Evolutionary conservation across 805 yeast species (phyloP), one percentile per base, ranked within the genome.

Genomic region (Metschnikowia continentalis): DNA sequence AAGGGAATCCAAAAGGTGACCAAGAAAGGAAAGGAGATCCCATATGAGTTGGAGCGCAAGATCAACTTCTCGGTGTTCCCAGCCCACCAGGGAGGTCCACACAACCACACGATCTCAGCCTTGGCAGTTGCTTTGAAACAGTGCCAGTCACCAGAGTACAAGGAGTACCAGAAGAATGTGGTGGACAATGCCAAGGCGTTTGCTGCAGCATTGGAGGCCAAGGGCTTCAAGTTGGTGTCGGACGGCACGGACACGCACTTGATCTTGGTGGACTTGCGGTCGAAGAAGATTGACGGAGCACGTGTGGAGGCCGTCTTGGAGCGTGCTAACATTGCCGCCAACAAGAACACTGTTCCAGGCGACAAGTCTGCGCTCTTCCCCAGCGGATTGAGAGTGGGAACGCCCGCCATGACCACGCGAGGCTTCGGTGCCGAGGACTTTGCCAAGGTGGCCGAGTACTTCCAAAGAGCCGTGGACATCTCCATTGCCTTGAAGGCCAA

Each of bases 1-100:
- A 89, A 88, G 76, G 98, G 98, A 61, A 82, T 89, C 52, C 84
- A 96, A 75, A 81, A 84, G 59, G 82, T 83, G 58, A 84, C 84
- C 63, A 89, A 88, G 78, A 82, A 83, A 60, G 97, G 97, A 59
- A 88, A 88, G 70, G 91, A 89, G 72, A 76, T 86, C 50, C 74
- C 79, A 47, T 91, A 90, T 69, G 97, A 92, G 63, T 81, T 92
- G 65, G 98, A 92, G 73, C 82, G 83, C 67, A 86, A 83, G 68
- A 90, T 92, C 73, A 92, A 92, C 80, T 92, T 92, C 68, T 89
- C 97, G 32, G 98, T 92, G 50, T 92, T 92, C 88, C 99, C 99
- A 61, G 98, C 96, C 58, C 98, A 92, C 72, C 99, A 92, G 78
- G 99, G 99, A 78, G 99, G 99, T 67, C 99, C 99, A 60, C 98